Conservation (phyloP, 371 early-diverging fungal genomes). For the Choanephora cucurbitarum region DNA sequence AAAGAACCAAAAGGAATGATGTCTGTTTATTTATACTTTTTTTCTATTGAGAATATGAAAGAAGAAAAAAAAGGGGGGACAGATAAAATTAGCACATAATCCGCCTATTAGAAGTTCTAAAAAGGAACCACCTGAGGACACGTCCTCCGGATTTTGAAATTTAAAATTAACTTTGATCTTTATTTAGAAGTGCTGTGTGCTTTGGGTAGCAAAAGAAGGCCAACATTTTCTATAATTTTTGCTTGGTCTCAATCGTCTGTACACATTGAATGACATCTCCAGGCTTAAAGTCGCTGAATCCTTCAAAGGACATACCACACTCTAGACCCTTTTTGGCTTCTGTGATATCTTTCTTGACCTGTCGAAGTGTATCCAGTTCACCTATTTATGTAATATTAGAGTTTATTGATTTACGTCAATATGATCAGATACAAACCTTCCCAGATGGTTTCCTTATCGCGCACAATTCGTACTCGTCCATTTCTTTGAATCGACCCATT, state of each 20-base stretch:
- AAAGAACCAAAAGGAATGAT: conserved; percentile 1
- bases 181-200: background rate
- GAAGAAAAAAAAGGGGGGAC: background rate
- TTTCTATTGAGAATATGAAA: background rate
- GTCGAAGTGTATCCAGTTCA: conserved; percentile 65
- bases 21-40: conserved; percentile 15
- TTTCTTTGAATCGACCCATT: conserved; percentile 72
- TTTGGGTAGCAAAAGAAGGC: background rate
- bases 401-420: background rate
- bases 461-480: conserved; percentile 66
- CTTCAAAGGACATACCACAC: conserved; percentile 90
- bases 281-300: conserved; percentile 69
- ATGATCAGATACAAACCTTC: conserved; percentile 50
- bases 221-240: conserved; percentile 32
- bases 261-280: conserved; percentile 84
- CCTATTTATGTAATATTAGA: conserved; percentile 30
- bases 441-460: conserved; percentile 67
- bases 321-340: conserved; percentile 91
- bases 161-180: conserved; percentile 2
- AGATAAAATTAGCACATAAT: conserved; percentile 5
- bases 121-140: conserved; percentile 18
- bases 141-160: conserved; percentile 3
- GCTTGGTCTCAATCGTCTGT: conserved; percentile 58
- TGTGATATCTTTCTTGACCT: conserved; percentile 85
- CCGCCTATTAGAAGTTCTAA: conserved; percentile 11